Evolutionary conservation across 2,329 filamentous ascomycete species (phyloP), one percentile per base, ranked within the genome.

Genomic region (Ophiostoma tasmaniense): DNA sequence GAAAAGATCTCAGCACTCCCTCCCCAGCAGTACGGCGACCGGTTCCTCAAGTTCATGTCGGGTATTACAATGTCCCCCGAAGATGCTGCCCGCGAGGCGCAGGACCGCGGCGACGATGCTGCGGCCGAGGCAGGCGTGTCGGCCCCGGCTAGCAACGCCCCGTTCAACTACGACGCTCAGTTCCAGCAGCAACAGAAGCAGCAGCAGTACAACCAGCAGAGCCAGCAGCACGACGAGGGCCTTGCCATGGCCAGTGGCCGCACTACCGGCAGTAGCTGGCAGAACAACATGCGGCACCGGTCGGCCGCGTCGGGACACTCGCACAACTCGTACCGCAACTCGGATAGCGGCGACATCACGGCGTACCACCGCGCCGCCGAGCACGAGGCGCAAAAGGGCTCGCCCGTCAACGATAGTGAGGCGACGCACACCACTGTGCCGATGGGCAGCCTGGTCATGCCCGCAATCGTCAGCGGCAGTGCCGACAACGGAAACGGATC

Each of bases 1-100:
- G 88, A 86, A 42, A 89, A 97, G 76, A 98, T 99, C 71, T 98
- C 94, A 0, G 93, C 95, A 1, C 89, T 98, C 30, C 91, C 93
- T 0, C 94, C 95, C 0, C 87, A 93, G 71, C 86, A 92, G 69
- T 99, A 99, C 75, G 95, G 95, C 35, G 92, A 98, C 70, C 89
- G 95, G 5, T 99, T 99, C 78, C 85, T 96, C 77, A 90, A 91
- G 73, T 99, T 99, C 77, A 93, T 99, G 76, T 89, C 89, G 66
- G 89, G 90, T 50, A 90, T 96, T 73, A 97, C 95, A 25, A 96
- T 93, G 87, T 95, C 93, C 1, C 85, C 86, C 17, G 94, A 98
- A 80, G 91, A 95, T 76, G 92, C 89, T 17, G 77, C 80, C 1
- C 78, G 78, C 64, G 81, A 82, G 59, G 84, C 86, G 73, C 88